phyloP scores from a whole-genome alignment of 257 asterid genomes.

The Phtheirospermum japonicum region DNA sequence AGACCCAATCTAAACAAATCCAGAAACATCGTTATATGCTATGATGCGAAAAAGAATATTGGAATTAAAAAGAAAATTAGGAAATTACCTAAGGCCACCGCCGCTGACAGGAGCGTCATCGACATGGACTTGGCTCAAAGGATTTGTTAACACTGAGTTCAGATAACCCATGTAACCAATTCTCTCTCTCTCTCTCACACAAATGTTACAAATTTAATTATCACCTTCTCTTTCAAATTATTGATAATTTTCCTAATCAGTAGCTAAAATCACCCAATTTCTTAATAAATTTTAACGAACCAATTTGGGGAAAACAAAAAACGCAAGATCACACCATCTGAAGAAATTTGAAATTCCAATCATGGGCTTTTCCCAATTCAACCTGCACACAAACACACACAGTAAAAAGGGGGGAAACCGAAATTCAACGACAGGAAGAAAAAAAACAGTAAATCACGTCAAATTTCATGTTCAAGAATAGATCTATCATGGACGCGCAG shows the following conservation, averaged over 20 bases:
- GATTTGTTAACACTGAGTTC: slow-evolving; percentile 70
- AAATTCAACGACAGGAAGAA: slow-evolving; percentile 1
- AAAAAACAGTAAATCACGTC: slow-evolving; percentile 26
- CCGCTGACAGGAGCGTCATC: slow-evolving; percentile 93
- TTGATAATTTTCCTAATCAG: slow-evolving; percentile 25
- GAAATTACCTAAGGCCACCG: slow-evolving; percentile 80
- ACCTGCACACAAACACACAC: slow-evolving; percentile 30
- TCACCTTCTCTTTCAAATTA: slow-evolving; percentile 15
- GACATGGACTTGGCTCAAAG: slow-evolving; percentile 59
- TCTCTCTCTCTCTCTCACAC: slow-evolving; percentile 7
- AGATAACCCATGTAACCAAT: slow-evolving; percentile 73
- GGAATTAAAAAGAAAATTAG: not conserved
- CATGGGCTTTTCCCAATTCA: slow-evolving; percentile 22
- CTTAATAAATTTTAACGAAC: slow-evolving; percentile 17
- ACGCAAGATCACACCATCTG: slow-evolving; percentile 33
- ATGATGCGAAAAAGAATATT: not conserved
- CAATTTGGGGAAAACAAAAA: slow-evolving; percentile 25
- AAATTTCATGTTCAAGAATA: slow-evolving; percentile 29
- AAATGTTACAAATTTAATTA: slow-evolving; percentile 15
- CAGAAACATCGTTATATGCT: slow-evolving; percentile 17
- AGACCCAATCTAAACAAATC: not conserved
- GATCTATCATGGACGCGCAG: slow-evolving; percentile 38
- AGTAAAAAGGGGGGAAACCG: not conserved
- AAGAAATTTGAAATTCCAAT: slow-evolving; percentile 27
- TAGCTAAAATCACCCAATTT: slow-evolving; percentile 22